Percentiles rank a stretch among this genome's conserved stretches.
These are phyloP conservation scores for Leccinellum luteum DNA, from an alignment of 768 basidiomycete genomes.

Conservation along the genomic window DNA sequence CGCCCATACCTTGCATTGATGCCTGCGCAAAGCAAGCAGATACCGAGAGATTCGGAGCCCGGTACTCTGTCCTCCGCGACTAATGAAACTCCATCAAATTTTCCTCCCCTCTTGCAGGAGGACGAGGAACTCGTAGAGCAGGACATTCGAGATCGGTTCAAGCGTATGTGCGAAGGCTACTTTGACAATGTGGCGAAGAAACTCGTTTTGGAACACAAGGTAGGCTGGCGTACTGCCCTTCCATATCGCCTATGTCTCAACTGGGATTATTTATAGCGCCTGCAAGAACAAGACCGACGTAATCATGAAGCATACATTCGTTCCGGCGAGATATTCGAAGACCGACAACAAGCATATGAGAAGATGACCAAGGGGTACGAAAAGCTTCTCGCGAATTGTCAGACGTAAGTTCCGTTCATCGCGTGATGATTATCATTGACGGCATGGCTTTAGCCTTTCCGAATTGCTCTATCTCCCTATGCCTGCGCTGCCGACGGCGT, in stretches of 20 bases:
- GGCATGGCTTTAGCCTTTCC: constrained; percentile 58
- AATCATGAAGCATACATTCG: constrained; percentile 99
- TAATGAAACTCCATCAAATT: constrained; percentile 33
- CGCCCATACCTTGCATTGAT: constrained; percentile 82
- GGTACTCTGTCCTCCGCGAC: constrained; percentile 49
- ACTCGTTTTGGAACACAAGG: constrained; percentile 87
- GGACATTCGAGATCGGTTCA: constrained; percentile 85
- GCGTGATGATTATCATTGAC: constrained; percentile 7
- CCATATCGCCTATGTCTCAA: neutral
- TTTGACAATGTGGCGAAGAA: constrained; percentile 92
- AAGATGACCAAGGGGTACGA: constrained; percentile 98
- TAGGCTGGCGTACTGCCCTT: constrained; percentile 32
- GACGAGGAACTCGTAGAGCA: constrained; percentile 78
- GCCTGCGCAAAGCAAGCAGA: constrained; percentile 58
- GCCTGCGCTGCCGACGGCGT: constrained; percentile 78
- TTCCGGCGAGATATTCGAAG: constrained; percentile 98
- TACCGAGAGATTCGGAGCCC: constrained; percentile 51
- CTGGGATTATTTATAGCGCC: constrained; percentile 49
- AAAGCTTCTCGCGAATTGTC: constrained; percentile 83
- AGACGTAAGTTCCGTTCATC: constrained; percentile 56
- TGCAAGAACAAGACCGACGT: constrained; percentile 94
- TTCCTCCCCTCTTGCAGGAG: constrained; percentile 45
- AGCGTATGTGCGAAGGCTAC: constrained; percentile 90
- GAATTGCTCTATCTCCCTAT: constrained; percentile 84
- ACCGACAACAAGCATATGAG: constrained; percentile 97